These are phyloP conservation scores for Botryotinia convoluta DNA, from an alignment of 2,329 filamentous ascomycete species.

Conservation along the genomic window DNA sequence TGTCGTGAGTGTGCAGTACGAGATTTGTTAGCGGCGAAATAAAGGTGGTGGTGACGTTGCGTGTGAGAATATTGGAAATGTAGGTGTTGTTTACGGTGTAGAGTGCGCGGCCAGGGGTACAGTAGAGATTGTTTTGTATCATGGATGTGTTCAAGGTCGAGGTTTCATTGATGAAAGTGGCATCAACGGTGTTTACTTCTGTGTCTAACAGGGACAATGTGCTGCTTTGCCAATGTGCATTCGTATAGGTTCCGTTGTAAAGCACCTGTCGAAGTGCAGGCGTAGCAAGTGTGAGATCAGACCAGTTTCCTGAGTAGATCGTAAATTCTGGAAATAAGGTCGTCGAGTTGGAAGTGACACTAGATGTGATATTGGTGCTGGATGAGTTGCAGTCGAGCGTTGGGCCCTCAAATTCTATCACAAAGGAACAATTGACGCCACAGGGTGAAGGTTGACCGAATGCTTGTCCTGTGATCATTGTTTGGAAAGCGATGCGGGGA, in stretches of 20 bases:
- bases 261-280: neutral
- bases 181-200: neutral
- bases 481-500: conserved; percentile 23
- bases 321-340: neutral
- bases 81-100: conserved; percentile 27
- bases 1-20: conserved; percentile 9
- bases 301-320: conserved; percentile 7
- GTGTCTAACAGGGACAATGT: neutral
- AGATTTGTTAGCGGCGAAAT: conserved; percentile 20
- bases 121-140: conserved; percentile 21
- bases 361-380: neutral
- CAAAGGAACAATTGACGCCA: conserved; percentile 28
- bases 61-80: conserved; percentile 21
- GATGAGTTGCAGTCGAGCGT: conserved; percentile 23
- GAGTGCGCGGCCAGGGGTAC: conserved; percentile 24
- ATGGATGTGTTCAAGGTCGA: neutral
- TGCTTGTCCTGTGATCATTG: conserved; percentile 25
- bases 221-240: conserved; percentile 3
- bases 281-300: neutral
- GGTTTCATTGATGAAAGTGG: neutral
- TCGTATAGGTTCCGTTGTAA: neutral
- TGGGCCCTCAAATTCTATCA: conserved; percentile 25
- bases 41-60: conserved; percentile 15
- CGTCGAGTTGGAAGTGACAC: neutral
- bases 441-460: conserved; percentile 26